Evolutionary conservation across 495 filamentous ascomycete genomes (phyloP).

Genomic region (Aspergillus asperescens): DNA sequence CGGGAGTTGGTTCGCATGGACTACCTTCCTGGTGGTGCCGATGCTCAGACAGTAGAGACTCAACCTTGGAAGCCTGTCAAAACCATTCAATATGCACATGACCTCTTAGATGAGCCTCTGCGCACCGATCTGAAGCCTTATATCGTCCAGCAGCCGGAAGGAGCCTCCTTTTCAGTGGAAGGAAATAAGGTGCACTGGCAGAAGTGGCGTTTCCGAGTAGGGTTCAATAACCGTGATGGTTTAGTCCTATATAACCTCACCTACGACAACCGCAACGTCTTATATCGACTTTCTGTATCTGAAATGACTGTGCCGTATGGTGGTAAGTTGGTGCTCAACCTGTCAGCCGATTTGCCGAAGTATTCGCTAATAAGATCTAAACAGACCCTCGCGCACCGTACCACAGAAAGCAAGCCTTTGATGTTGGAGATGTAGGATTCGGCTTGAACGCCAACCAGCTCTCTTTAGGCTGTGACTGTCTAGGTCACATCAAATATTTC

Average conservation of each 20-base stretch:
- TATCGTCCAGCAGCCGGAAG: slow-evolving; percentile 71
- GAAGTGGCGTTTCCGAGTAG: slow-evolving; percentile 62
- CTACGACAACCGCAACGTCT: slow-evolving; percentile 62
- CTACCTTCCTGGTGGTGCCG: slow-evolving; percentile 41
- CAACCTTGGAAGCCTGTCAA: slow-evolving; percentile 49
- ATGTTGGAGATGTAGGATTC: slow-evolving; percentile 63
- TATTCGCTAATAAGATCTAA: slow-evolving; percentile 23
- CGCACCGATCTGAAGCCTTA: slow-evolving; percentile 67
- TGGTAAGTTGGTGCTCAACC: slow-evolving; percentile 22
- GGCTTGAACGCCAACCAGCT: slow-evolving; percentile 64
- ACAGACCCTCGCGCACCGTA: slow-evolving; percentile 61
- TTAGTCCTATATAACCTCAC: slow-evolving; percentile 58
- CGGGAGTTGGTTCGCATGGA: slow-evolving; percentile 57
- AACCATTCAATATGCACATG: slow-evolving; percentile 46
- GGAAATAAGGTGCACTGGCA: slow-evolving; percentile 57
- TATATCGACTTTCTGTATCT: slow-evolving; percentile 65
- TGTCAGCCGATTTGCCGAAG: background rate
- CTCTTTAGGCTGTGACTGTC: slow-evolving; percentile 60
- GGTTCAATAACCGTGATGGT: slow-evolving; percentile 61
- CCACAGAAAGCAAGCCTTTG: slow-evolving; percentile 65
- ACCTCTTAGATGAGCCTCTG: slow-evolving; percentile 33
- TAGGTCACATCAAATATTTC: slow-evolving; percentile 64
- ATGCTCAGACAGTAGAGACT: slow-evolving; percentile 25
- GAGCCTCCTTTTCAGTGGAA: slow-evolving; percentile 58
- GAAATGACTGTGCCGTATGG: slow-evolving; percentile 67